phyloP scores from a whole-genome alignment of 169 alveolate species.

The Plasmodium gallinaceum region DNA sequence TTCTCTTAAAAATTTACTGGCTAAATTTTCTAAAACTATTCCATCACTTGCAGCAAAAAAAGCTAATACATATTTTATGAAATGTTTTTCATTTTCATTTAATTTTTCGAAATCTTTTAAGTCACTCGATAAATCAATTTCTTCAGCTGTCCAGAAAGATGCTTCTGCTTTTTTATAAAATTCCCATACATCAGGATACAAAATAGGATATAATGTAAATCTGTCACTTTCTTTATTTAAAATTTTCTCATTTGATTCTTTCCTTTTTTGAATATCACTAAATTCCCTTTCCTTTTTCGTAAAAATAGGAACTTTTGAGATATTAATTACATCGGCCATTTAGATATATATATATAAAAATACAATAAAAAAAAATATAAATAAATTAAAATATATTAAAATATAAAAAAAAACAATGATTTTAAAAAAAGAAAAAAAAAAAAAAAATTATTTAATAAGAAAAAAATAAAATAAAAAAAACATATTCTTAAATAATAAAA shows the following conservation, averaged over 20 bases:
- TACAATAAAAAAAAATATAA: not conserved
- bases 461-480: not conserved
- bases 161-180: conserved; percentile 99
- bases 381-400: not conserved
- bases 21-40: conserved; percentile 98
- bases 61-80: conserved; percentile 96
- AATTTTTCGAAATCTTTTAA: conserved; percentile 95
- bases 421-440: not conserved
- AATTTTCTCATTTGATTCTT: conserved; percentile 69
- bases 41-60: conserved; percentile 99
- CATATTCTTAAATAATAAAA: not conserved
- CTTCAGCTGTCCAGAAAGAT: conserved; percentile 99
- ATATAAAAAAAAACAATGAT: not conserved
- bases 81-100: conserved; percentile 93
- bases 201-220: conserved; percentile 88
- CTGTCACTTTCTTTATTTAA: conserved; percentile 53
- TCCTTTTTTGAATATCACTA: conserved; percentile 70
- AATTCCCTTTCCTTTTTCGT: conserved; percentile 62
- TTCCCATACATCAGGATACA: conserved; percentile 94
- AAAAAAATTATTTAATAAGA: not conserved
- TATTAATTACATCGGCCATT: conserved; percentile 74
- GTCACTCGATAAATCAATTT: conserved; percentile 97
- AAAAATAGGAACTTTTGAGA: conserved; percentile 39
- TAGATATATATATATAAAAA: not conserved
- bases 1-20: conserved; percentile 94